Percentiles rank a stretch among this genome's conserved stretches.
phyloP scores from a whole-genome alignment of 441 rosid species.

The Gossypium trilobum region DNA sequence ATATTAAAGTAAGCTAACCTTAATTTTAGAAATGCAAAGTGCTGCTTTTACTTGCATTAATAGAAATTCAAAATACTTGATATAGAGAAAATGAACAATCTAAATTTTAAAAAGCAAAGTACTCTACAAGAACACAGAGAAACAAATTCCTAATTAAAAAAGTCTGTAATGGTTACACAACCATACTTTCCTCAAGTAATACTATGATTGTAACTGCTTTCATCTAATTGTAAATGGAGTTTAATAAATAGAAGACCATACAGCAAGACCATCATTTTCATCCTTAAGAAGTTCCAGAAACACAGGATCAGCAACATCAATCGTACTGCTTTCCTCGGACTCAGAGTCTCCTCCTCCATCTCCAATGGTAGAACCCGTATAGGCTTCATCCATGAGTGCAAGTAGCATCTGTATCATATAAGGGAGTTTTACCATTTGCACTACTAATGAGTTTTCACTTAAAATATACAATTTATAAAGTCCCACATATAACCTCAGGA shows the following conservation, averaged over 20 bases:
- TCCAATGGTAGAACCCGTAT: too few relatives aligned
- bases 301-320: too few relatives aligned
- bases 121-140: neutral
- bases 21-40: neutral
- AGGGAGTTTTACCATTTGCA: constrained; percentile 10
- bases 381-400: too few relatives aligned
- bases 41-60: too few relatives aligned
- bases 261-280: constrained; percentile 53
- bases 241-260: constrained; percentile 27
- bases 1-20: neutral
- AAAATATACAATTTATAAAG: neutral
- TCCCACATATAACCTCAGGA: too few relatives aligned
- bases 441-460: constrained; percentile 10
- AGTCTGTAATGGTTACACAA: neutral
- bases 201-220: neutral
- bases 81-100: neutral
- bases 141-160: neutral
- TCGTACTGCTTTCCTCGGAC: too few relatives aligned
- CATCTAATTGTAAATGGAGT: constrained; percentile 10
- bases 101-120: neutral
- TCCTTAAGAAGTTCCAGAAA: too few relatives aligned
- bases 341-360: too few relatives aligned
- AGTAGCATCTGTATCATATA: constrained; percentile 22
- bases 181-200: neutral
- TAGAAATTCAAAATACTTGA: neutral